Evolutionary conservation across 768 basidiomycete genomes (phyloP), one percentile per base, ranked within the genome.

Genomic region (Nidula microcarpa): DNA sequence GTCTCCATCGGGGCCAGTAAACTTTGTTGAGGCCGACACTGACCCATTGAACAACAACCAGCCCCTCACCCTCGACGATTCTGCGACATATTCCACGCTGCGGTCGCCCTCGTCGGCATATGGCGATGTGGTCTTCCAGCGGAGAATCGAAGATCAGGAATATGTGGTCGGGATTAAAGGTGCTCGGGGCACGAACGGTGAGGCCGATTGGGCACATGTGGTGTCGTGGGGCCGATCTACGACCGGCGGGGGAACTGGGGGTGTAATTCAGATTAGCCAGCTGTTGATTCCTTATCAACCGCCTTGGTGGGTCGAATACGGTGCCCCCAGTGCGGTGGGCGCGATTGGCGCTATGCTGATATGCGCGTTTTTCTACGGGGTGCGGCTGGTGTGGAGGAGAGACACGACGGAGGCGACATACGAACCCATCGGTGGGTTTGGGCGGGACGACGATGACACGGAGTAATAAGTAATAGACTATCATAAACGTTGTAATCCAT

Each of bases 361-460:
- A 55, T 78, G 82, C 55, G 62, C 71, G 8, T 87, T 94, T 67
- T 89, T 92, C 69, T 82, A 83, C 63, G 85, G 78, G n/a, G 84
- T 89, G 17, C 74, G 83, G 53, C 69, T 73, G 51, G 65, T 91
- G 49, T 94, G 91, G 91, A 76, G 77, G 57, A 69, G 76, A 61
- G 90, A 91, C 65, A 82, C 82, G 52, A 87, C 84, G 33, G 89
- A 93, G 67, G 87, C 91, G 35, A 94, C 91, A 36, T 97, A 92
- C 67, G 94, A 96, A 65, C 93, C 94, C 18, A 70, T 89, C 36
- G 94, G 93, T 45, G 91, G 93, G 35, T 91, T 89, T 66, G 80
- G 76, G 35, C 73, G 73, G 47, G 81, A 82, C 43, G 82, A 81
- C 53, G 23, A 23, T 23, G 78, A 82, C 53, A 60, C 66, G 41